These are phyloP conservation scores for Huntiella omanensis DNA, from an alignment of 2,329 filamentous ascomycete genomes.

Conservation along the genomic window DNA sequence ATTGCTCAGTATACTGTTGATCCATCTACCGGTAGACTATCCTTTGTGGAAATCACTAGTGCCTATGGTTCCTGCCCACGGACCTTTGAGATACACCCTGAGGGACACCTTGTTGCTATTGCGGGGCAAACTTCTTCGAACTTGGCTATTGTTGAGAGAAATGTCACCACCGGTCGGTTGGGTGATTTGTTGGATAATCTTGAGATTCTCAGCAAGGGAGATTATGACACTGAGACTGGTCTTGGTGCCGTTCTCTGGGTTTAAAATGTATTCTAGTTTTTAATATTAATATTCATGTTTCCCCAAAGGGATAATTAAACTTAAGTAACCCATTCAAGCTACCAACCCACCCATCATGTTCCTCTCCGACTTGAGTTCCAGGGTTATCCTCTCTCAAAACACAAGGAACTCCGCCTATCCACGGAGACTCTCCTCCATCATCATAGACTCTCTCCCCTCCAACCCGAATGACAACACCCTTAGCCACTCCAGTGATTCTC, in stretches of 20 bases:
- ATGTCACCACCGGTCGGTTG: slow-evolving; percentile 35
- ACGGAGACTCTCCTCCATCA: slow-evolving; percentile 65
- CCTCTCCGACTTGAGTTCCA: slow-evolving; percentile 22
- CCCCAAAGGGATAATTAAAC: slow-evolving; percentile 91
- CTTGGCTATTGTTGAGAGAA: slow-evolving; percentile 37
- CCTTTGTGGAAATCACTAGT: slow-evolving; percentile 33
- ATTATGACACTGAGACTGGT: slow-evolving; percentile 26
- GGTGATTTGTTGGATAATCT: slow-evolving; percentile 26
- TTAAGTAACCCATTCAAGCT: slow-evolving; percentile 84
- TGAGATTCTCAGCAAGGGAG: slow-evolving; percentile 22
- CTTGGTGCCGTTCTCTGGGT: slow-evolving; percentile 28
- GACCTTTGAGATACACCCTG: slow-evolving; percentile 41
- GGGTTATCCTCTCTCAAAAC: slow-evolving; percentile 48
- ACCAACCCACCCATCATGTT: slow-evolving; percentile 91
- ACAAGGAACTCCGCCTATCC: slow-evolving; percentile 73
- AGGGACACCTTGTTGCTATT: slow-evolving; percentile 40
- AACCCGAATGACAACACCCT: slow-evolving; percentile 76
- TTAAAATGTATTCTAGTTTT: background rate
- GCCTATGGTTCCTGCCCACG: slow-evolving; percentile 41
- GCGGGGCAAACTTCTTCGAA: slow-evolving; percentile 41
- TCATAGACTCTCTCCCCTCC: slow-evolving; percentile 66
- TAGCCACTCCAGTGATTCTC: slow-evolving; percentile 44
- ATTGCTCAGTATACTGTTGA: slow-evolving; percentile 33
- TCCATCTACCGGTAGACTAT: slow-evolving; percentile 26
- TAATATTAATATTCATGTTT: slow-evolving; percentile 1